Percentiles rank a stretch among this genome's conserved stretches.
Conservation (phyloP, 2,329 filamentous ascomycete genomes). For the Davidsoniella neocaledoniae region DNA sequence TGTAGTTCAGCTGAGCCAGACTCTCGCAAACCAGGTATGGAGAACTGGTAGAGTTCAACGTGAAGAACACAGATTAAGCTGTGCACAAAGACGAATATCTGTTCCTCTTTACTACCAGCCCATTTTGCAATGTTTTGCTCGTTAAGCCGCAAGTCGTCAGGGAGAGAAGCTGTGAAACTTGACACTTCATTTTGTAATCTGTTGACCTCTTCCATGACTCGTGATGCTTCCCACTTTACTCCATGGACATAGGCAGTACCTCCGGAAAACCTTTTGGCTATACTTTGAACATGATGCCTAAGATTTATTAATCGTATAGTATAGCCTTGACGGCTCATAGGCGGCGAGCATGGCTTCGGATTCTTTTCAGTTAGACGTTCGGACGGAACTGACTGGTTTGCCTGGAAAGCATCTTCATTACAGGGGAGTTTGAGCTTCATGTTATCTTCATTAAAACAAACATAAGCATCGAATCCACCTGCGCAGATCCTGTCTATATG, state of each 20-base stretch:
- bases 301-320: slow-evolving; percentile 22
- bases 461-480: slow-evolving; percentile 25
- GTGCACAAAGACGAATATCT: slow-evolving; percentile 24
- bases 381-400: slow-evolving; percentile 18
- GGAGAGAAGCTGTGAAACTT: slow-evolving; percentile 21
- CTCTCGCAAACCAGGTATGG: slow-evolving; percentile 21
- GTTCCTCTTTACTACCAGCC: slow-evolving; percentile 18
- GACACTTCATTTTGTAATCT: slow-evolving; percentile 23
- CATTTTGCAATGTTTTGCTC: slow-evolving; percentile 21
- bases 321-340: slow-evolving; percentile 20
- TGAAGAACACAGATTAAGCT: slow-evolving; percentile 22
- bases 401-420: slow-evolving; percentile 20
- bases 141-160: slow-evolving; percentile 20
- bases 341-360: slow-evolving; percentile 11
- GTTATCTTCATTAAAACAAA: slow-evolving; percentile 21
- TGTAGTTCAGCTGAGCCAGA: slow-evolving; percentile 20
- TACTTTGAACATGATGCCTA: slow-evolving; percentile 21
- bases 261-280: slow-evolving; percentile 14
- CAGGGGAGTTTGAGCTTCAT: slow-evolving; percentile 25
- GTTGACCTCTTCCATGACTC: slow-evolving; percentile 23
- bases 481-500: slow-evolving; percentile 23
- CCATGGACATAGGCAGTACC: slow-evolving; percentile 12
- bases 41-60: slow-evolving; percentile 25
- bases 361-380: slow-evolving; percentile 18
- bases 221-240: slow-evolving; percentile 19